Evolutionary conservation across 2,329 filamentous ascomycete genomes (phyloP).

Genomic region (Penicillium sp.): DNA sequence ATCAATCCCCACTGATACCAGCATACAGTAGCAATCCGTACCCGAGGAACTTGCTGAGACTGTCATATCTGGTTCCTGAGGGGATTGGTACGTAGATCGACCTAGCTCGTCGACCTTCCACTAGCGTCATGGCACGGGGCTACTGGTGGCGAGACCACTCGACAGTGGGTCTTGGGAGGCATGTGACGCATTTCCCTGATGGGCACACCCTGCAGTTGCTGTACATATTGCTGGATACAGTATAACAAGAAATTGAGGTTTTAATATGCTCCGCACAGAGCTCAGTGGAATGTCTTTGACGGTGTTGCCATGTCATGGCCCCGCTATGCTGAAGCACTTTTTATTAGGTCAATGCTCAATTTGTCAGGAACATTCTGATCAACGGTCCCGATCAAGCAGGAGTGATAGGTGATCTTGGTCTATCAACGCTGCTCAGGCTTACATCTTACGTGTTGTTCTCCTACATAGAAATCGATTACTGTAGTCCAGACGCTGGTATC

Average conservation of each 20-base stretch:
- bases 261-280: neutral
- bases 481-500: neutral
- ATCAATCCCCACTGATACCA: conserved; percentile 4
- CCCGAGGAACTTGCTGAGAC: neutral
- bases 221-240: too few relatives aligned
- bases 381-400: neutral
- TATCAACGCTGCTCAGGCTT: neutral
- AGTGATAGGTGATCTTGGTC: neutral
- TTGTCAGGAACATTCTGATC: neutral
- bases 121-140: conserved; percentile 6
- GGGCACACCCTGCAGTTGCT: neutral
- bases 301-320: neutral
- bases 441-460: neutral
- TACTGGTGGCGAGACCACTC: conserved; percentile 1
- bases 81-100: neutral
- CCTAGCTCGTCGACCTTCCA: neutral
- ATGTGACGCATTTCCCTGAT: neutral
- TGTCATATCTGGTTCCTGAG: neutral
- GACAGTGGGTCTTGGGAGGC: neutral
- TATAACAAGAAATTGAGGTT: neutral
- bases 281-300: neutral
- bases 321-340: neutral
- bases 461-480: neutral
- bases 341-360: neutral
- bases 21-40: neutral